phyloP scores from a whole-genome alignment of 495 filamentous ascomycete genomes.

The Tuber microsphaerosporum region DNA sequence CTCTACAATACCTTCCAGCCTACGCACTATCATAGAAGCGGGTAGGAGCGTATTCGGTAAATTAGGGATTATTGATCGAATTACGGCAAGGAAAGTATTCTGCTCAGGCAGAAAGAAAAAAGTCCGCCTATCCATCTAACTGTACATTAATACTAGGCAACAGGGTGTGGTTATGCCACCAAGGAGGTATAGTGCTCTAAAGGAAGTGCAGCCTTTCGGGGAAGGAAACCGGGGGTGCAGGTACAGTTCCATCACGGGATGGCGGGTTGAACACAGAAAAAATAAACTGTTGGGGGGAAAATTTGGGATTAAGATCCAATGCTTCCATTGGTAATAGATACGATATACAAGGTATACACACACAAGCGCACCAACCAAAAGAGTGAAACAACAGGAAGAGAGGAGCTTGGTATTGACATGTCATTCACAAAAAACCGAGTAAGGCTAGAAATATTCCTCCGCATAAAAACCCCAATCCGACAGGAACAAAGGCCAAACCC shows the following conservation, averaged over 20 bases:
- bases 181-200: neutral
- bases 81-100: neutral
- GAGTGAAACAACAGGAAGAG: neutral
- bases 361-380: neutral
- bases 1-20: neutral
- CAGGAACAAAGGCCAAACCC: neutral
- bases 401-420: neutral
- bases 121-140: neutral
- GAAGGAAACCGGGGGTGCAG: neutral
- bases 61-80: neutral
- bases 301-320: neutral
- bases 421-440: neutral
- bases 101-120: neutral
- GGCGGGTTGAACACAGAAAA: neutral
- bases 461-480: neutral
- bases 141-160: neutral
- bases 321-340: neutral
- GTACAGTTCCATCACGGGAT: neutral
- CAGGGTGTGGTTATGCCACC: neutral
- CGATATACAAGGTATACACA: neutral
- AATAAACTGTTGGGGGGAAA: neutral
- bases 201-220: too few species aligned
- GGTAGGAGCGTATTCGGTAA: too few species aligned
- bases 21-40: neutral
- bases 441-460: neutral